Evolutionary conservation across 257 asterid species (phyloP), one percentile per base, ranked within the genome.

Genomic region (Solanum appendiculatum): DNA sequence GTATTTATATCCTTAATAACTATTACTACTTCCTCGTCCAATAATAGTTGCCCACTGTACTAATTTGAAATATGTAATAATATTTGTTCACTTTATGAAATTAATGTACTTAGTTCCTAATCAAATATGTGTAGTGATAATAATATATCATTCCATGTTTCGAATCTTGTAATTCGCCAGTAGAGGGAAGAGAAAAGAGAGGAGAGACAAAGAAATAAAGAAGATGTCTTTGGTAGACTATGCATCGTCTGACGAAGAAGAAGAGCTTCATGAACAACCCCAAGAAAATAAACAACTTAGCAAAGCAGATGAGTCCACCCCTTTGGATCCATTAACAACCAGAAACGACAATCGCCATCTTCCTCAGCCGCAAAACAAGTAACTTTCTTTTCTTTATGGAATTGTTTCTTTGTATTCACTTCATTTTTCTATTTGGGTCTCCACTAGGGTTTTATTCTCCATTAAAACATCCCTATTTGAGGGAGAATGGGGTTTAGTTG

Each of bases 201-300:
- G 2, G 73, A 13, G 8, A 11, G 7, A 25, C n/a, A n/a, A 25
- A 27, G 34, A n/a, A 37, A 68, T 14, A 75, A 85, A 84, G 3
- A 86, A 84, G 3, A 96, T 96, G 99, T 93, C 98, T 89, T 93
- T 96, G 92, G 98, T 96, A 86, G 98, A 93, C 84, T 96, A 96
- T 88, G 97, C 93, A 68, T 93, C 94, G 29, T 96, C 97, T 69
- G 91, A 74, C n/a, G 48, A 85, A n/a, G 87, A 54, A 77, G 88
- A 77, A 37, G 85, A 88, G 73, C 84, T 60, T 72, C 78, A 86
- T 12, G 39, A 78, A 15, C 87, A 83, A 51, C 60, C 60, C 60
- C 60, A 18, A 18, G 60, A 18, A 63, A 33, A 34, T 12, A 51
- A 63, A 2, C 5, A 33, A 68, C 69, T 68, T 60, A 44, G 2